A percentile compares a stretch with the other conserved stretches of the same genome.
Conservation (phyloP, 179 eudicot genomes). For the Kewa caespitosa region DNA sequence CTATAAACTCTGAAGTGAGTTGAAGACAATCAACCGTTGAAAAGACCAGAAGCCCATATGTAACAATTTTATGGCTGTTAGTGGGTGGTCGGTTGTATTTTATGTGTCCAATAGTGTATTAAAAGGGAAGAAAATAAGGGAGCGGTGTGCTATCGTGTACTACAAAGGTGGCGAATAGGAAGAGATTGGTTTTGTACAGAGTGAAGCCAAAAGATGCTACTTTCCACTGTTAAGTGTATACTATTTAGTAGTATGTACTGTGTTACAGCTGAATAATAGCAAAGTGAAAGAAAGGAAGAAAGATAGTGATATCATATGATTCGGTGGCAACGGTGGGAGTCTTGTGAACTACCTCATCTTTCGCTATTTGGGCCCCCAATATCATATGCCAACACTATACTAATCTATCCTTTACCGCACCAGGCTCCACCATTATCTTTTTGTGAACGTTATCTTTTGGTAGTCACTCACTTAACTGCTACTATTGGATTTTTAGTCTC, state of each 20-base stretch:
- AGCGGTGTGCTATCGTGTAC: constrained; percentile 13
- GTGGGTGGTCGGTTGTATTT: background rate
- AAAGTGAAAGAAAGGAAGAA: background rate
- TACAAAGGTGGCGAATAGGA: constrained; percentile 4
- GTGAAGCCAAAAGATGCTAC: background rate
- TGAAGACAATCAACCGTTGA: too few species aligned
- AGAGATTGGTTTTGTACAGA: too few species aligned
- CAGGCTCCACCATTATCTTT: background rate
- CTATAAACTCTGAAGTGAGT: too few species aligned
- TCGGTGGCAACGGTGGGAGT: constrained; percentile 30
- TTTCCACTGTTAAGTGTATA: too few species aligned
- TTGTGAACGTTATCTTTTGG: constrained; percentile 8
- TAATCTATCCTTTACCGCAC: background rate
- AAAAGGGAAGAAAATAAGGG: background rate
- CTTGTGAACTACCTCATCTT: constrained; percentile 34
- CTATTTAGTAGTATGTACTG: too few species aligned
- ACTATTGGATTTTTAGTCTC: constrained; percentile 12
- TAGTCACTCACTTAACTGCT: constrained; percentile 2
- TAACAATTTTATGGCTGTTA: too few species aligned
- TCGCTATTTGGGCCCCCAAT: background rate
- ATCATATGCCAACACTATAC: background rate
- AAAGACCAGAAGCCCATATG: too few species aligned
- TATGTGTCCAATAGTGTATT: background rate
- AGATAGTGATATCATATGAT: background rate
- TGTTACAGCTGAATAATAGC: too few species aligned